Base-by-base conservation (phyloP, 169 alveolate species). In the Plasmodium yoelii region DNA sequence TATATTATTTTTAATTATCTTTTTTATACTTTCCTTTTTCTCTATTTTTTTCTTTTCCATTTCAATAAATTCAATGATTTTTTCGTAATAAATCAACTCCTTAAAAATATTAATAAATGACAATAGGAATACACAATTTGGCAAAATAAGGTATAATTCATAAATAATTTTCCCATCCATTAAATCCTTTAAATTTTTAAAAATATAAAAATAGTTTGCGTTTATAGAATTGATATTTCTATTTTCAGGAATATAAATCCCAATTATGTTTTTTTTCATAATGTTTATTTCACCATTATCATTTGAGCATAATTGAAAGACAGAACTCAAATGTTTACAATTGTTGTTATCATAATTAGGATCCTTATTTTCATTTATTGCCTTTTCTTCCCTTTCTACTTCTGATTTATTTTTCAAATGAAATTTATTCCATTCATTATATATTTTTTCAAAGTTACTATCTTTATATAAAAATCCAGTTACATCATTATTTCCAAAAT, bases 271-370 rank as follows among this genome's bases (percentile, higher is more conserved):
- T 59, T 59, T 80, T 64, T 65, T 53, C 90, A 80, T 67, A 63
- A 80, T 55, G 15, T n/a, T 80, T 57, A 55, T 80, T 6, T 80
- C 18, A 15, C 60, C 71, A 53, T 77, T 15, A 51, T 80, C 90
- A 65, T 80, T 51, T 6, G 90, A 80, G 44, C 90, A 80, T 8
- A 65, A 80, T 49, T 80, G 65, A 67, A 80, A 80, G 47, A 80
- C 73, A 63, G 47, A 28, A 39, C 61, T 57, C 19, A 67, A 24
- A 75, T 56, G 39, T 5, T 49, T 56, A 42, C 67, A 28, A 15
- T 6, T 15, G 19, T 19, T 19, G 19, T 15, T 19, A 57, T 57
- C 34, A 57, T 57, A n/a, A 19, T 57, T 57, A 19, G 44, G 34
- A 15, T 51, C 19, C n/a, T 51, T 15, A 13, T 12, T 44, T 13